Percentiles rank a stretch among this genome's conserved stretches.
Conservation (phyloP, 441 rosid species). For the Gossypium trilobum region DNA sequence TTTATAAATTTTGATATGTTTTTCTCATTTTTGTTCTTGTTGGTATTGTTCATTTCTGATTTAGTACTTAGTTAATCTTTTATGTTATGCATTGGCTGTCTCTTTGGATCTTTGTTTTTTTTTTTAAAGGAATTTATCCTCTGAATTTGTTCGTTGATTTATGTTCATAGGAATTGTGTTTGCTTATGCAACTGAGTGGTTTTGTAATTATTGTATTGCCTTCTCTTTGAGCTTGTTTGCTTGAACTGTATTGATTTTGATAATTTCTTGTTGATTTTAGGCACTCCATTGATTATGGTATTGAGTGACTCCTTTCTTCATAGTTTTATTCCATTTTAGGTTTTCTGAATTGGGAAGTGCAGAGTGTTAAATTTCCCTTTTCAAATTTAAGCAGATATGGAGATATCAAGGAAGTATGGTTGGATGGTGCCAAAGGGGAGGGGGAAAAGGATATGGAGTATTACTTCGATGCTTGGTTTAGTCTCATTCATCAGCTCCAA, state of each 20-base stretch:
- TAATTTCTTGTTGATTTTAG: background rate
- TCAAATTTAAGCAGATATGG: slow-evolving; percentile 48
- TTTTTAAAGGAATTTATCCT: background rate
- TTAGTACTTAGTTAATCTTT: no score
- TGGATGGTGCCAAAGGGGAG: slow-evolving; percentile 82
- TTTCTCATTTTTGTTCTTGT: no score
- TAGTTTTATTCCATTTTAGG: background rate
- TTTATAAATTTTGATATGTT: background rate
- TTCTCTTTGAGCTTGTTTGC: background rate
- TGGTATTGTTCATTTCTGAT: no score
- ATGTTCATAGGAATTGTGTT: background rate
- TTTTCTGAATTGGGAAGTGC: slow-evolving; percentile 5
- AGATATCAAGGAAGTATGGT: slow-evolving; percentile 62
- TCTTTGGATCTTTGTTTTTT: background rate
- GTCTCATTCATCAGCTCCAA: slow-evolving; percentile 68
- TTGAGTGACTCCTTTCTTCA: background rate
- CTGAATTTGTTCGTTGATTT: background rate
- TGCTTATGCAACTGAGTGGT: background rate
- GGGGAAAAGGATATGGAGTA: slow-evolving; percentile 74
- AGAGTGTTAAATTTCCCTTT: background rate
- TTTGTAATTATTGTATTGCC: background rate
- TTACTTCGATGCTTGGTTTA: slow-evolving; percentile 64
- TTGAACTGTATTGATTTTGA: background rate
- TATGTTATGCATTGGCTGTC: background rate
- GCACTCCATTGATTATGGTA: background rate